phyloP scores from a whole-genome alignment of 768 basidiomycete species.

The Paxillus ammoniavirescens region DNA sequence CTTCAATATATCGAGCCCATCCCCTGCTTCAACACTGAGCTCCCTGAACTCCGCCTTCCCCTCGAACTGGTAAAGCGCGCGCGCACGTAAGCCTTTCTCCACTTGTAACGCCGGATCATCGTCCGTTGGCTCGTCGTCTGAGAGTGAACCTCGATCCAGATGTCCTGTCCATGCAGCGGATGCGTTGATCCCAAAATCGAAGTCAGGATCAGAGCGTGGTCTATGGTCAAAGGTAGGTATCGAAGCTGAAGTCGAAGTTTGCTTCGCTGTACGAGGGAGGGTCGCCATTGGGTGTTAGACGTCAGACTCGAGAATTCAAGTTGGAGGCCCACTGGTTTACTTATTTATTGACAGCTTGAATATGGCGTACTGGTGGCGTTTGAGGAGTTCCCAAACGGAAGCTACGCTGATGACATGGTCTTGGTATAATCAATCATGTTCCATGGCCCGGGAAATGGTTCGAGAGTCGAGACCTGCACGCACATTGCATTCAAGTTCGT shows the following conservation, averaged over 20 bases:
- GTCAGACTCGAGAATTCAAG: not conserved
- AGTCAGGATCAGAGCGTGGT: slow-evolving; percentile 38
- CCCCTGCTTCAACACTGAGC: slow-evolving; percentile 65
- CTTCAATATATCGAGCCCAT: slow-evolving; percentile 66
- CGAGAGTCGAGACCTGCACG: not conserved
- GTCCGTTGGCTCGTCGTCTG: slow-evolving; percentile 49
- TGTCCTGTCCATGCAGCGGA: slow-evolving; percentile 77
- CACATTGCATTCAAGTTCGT: no score
- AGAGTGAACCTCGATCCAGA: slow-evolving; percentile 45
- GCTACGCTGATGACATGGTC: not conserved
- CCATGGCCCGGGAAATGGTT: not conserved
- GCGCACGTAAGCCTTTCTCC: slow-evolving; percentile 47
- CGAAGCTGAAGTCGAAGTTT: slow-evolving; percentile 12
- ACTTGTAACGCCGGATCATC: slow-evolving; percentile 34
- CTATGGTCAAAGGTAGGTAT: slow-evolving; percentile 26
- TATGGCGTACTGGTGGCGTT: no score
- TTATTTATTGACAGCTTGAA: no score
- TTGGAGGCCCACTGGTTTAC: no score
- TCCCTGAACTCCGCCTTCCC: slow-evolving; percentile 77
- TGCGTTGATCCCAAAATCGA: slow-evolving; percentile 77
- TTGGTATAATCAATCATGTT: slow-evolving; percentile 1
- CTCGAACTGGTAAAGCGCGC: slow-evolving; percentile 72
- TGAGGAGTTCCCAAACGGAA: not conserved
- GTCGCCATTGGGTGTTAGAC: slow-evolving; percentile 31
- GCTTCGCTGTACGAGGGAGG: slow-evolving; percentile 33